phyloP scores from a whole-genome alignment of 2,329 filamentous ascomycete species.

The Ophiognomonia clavigignenti-juglandacearum region DNA sequence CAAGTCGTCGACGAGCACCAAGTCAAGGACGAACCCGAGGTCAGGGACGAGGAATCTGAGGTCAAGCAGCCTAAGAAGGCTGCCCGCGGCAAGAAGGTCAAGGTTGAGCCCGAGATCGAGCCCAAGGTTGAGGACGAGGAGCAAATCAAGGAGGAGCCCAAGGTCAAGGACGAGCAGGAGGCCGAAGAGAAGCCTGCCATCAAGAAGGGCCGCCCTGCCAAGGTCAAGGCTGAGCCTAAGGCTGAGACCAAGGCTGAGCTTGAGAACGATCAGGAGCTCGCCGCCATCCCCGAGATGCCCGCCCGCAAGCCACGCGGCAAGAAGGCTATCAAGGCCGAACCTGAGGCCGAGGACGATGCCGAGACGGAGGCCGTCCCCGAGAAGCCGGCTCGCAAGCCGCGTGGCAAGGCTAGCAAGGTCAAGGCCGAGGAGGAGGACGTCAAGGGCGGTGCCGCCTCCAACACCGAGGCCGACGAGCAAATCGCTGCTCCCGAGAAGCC shows the following conservation, averaged over 20 bases:
- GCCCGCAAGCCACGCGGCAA: slow-evolving; percentile 24
- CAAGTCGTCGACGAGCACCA: slow-evolving; percentile 29
- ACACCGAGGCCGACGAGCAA: slow-evolving; percentile 21
- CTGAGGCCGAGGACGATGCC: slow-evolving; percentile 23
- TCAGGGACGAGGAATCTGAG: slow-evolving; percentile 17
- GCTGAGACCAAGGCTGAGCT: slow-evolving; percentile 26
- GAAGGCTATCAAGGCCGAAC: slow-evolving; percentile 21
- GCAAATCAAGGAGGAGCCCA: slow-evolving; percentile 16
- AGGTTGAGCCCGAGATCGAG: too few species aligned
- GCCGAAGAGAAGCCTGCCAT: slow-evolving; percentile 36
- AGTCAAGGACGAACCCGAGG: slow-evolving; percentile 36
- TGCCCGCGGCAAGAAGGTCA: slow-evolving; percentile 22
- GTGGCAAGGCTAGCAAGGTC: background rate
- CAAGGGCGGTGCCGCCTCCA: slow-evolving; percentile 33
- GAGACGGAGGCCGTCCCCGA: slow-evolving; percentile 22
- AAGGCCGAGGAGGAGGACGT: slow-evolving; percentile 1
- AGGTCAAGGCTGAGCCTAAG: slow-evolving; percentile 20
- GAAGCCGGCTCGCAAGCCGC: slow-evolving; percentile 35
- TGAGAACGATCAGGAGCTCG: slow-evolving; percentile 18
- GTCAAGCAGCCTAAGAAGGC: slow-evolving; percentile 20
- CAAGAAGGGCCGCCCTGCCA: slow-evolving; percentile 25
- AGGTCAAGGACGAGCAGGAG: slow-evolving; percentile 15
- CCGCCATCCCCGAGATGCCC: slow-evolving; percentile 30
- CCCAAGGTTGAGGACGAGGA: too few species aligned
- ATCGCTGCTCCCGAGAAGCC: slow-evolving; percentile 37